Evolutionary conservation across 768 basidiomycete genomes (phyloP).

Genomic region (Panellus pusillus): DNA sequence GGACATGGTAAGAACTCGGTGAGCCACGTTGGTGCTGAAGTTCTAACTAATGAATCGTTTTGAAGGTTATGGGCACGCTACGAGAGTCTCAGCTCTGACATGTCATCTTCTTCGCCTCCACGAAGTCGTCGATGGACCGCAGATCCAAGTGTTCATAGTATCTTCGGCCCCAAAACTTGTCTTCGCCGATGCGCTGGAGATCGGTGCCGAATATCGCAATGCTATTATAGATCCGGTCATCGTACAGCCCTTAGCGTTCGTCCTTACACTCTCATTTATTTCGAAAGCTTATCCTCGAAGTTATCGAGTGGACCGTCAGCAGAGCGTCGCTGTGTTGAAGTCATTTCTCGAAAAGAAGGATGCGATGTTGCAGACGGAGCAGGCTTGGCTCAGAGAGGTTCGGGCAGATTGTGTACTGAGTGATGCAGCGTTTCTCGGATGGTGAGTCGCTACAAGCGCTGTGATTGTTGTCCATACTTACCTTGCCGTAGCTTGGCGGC

Average conservation of each 20-base stretch:
- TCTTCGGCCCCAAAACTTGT: slow-evolving; percentile 76
- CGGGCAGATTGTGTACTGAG: slow-evolving; percentile 63
- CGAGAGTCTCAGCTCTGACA: slow-evolving; percentile 75
- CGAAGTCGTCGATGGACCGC: slow-evolving; percentile 43
- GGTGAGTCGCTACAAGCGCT: slow-evolving; percentile 42
- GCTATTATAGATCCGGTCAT: slow-evolving; percentile 80
- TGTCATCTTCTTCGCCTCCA: slow-evolving; percentile 56
- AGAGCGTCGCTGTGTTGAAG: slow-evolving; percentile 63
- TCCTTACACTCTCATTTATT: slow-evolving; percentile 1
- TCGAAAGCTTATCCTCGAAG: slow-evolving; percentile 32
- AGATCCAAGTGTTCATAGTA: slow-evolving; percentile 51
- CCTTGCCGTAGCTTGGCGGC: slow-evolving; percentile 56
- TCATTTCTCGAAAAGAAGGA: slow-evolving; percentile 60
- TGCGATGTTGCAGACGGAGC: slow-evolving; percentile 52
- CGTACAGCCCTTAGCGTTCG: slow-evolving; percentile 77
- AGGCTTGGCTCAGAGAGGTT: slow-evolving; percentile 53
- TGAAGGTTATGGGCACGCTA: slow-evolving; percentile 81
- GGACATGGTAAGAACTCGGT: slow-evolving; percentile 57
- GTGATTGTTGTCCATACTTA: neutral
- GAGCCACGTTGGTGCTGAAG: neutral
- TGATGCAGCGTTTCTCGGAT: slow-evolving; percentile 78
- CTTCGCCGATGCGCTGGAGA: slow-evolving; percentile 61
- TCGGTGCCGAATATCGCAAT: slow-evolving; percentile 67
- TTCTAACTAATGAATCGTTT: no score
- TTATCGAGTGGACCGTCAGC: slow-evolving; percentile 71